Percentiles rank a stretch among this genome's conserved stretches.
Conservation (phyloP, 768 basidiomycete genomes). For the Phaeotremella skinneri region DNA sequence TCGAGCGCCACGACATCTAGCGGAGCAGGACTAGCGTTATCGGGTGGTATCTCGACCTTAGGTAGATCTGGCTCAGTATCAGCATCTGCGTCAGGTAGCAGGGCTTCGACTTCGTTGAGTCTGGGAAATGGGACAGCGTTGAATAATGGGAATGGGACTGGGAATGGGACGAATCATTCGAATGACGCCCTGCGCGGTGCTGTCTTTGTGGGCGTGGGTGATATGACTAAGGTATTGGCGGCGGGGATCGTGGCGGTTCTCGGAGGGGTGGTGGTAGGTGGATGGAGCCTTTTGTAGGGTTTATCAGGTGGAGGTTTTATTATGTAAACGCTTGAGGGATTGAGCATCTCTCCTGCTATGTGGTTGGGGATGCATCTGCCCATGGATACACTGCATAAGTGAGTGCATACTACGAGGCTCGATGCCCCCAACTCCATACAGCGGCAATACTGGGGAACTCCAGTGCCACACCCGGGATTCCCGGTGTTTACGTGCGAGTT, state of each 20-base stretch:
- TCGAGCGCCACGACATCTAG: background rate
- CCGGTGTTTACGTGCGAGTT: no score
- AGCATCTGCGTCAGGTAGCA: background rate
- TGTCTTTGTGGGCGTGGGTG: background rate
- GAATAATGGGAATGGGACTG: conserved; percentile 1
- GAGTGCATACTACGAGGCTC: no score
- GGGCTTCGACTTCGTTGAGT: background rate
- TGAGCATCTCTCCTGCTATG: no score
- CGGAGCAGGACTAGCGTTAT: background rate
- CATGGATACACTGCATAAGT: background rate
- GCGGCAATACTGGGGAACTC: no score
- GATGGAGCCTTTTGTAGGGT: conserved; percentile 5
- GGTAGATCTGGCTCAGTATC: conserved; percentile 6
- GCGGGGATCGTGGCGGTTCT: background rate
- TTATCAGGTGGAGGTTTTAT: no score
- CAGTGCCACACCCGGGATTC: no score
- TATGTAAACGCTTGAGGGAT: no score
- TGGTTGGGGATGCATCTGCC: background rate
- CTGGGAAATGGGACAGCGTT: background rate
- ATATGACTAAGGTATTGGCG: background rate
- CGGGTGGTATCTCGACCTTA: conserved; percentile 2
- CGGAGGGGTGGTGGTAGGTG: conserved; percentile 11
- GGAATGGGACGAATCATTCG: conserved; percentile 14
- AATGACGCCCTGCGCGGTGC: background rate
- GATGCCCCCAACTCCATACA: no score